phyloP scores from a whole-genome alignment of 1,284 basidiomycete genomes.

The Moesziomyces aphidis region DNA sequence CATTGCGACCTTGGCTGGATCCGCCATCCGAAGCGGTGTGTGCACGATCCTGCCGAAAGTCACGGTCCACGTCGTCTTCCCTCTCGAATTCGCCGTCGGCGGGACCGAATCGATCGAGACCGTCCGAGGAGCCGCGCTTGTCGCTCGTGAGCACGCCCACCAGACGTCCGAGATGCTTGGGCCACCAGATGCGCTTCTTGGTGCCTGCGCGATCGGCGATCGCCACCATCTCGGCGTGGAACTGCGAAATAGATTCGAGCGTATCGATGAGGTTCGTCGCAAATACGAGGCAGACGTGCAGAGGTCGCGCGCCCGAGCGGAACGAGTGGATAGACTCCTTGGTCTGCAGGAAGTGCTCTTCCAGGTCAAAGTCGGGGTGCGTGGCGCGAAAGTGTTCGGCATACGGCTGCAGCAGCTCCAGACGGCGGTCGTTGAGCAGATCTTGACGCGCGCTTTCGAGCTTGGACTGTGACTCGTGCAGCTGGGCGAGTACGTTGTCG shows the following conservation, averaged over 20 bases:
- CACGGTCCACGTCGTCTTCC: constrained; percentile 37
- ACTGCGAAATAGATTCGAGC: constrained; percentile 70
- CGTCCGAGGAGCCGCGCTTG: constrained; percentile 33
- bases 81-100: constrained; percentile 28
- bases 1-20: neutral
- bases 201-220: constrained; percentile 69
- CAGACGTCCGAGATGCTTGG: constrained; percentile 71
- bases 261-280: constrained; percentile 70
- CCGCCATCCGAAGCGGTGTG: constrained; percentile 7
- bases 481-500: constrained; percentile 40
- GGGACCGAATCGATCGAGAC: constrained; percentile 28
- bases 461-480: constrained; percentile 68
- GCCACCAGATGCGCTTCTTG: constrained; percentile 72
- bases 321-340: constrained; percentile 27
- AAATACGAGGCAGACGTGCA: constrained; percentile 72
- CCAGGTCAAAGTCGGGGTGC: constrained; percentile 37
- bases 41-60: constrained; percentile 33
- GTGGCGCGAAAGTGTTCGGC: constrained; percentile 40
- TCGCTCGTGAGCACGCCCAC: constrained; percentile 59
- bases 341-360: constrained; percentile 38
- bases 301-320: constrained; percentile 67
- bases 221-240: constrained; percentile 71
- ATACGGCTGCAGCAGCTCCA: constrained; percentile 71
- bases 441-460: constrained; percentile 18
- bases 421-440: constrained; percentile 70